Evolutionary conservation across 495 filamentous ascomycete species (phyloP), one percentile per base, ranked within the genome.

Genomic region (Echria macrotheca): DNA sequence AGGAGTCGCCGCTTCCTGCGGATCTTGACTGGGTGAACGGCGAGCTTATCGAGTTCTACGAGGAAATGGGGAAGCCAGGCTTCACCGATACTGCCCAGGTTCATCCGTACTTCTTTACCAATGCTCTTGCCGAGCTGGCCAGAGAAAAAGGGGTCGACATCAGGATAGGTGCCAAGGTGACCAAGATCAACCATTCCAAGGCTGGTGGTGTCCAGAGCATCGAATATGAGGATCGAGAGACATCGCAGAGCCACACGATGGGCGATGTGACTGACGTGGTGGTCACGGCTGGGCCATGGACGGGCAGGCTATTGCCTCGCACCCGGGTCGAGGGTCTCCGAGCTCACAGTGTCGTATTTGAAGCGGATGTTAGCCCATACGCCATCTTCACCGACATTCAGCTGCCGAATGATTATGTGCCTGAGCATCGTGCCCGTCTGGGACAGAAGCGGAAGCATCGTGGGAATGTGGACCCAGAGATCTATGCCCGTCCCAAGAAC

Each of bases 21-120:
- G 90, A 95, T 58, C 71, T 98, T 39, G 85, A 95, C 61, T 98
- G 94, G 94, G 72, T 98, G 44, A 73, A 83, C 46, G 69, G 77
- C 9, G 81, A 85, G 5, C 65, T 81, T 23, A 57, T 94, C 14
- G 71, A 71, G 26, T 70, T 73, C 11, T 98, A 95, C 58, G 82
- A 87, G 31, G 81, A 84, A 58, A 95, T 97, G 89, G 89, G 89
- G 6, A 71, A 74, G 4, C 84, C 85, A 0, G 78, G 77, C 4
- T 59, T 56, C 11, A 72, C 69, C 41, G 77, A 78, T 49, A 97
- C 93, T 1, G 88, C 93, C 2, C 93, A 97, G 63, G 93, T 97
- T 5, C 93, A 97, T 64, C 93, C 93, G 1, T 89, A 87, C 59
- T 81, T 86, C 18, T 96, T 98, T 57, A 98, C 91, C 2, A 95